A percentile compares a stretch with the other conserved stretches of the same genome.
Conservation (phyloP, 179 eudicot species). For the Patellifolia procumbens region DNA sequence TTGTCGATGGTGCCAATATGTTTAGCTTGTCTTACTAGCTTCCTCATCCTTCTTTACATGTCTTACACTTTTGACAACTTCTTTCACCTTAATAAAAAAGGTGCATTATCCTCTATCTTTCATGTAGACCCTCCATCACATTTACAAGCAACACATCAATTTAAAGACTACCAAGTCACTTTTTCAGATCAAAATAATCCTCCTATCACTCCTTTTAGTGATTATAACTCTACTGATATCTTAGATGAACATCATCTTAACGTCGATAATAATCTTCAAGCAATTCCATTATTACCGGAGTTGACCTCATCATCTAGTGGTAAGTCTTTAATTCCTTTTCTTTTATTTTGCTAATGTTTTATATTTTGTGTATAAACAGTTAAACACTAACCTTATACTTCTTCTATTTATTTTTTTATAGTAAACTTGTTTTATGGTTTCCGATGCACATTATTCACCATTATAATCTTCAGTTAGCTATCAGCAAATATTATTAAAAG, state of each 20-base stretch:
- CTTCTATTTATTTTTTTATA: no score
- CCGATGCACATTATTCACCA: no score
- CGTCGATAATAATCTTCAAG: neutral
- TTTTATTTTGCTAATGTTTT: neutral
- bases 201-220: neutral
- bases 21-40: conserved; percentile 22
- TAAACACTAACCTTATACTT: no score
- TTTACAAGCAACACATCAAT: neutral
- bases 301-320: neutral
- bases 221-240: neutral
- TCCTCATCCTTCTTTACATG: conserved; percentile 23
- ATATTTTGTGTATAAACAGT: neutral
- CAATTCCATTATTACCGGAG: neutral
- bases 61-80: conserved; percentile 23
- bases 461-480: no score
- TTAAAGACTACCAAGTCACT: neutral
- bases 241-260: neutral
- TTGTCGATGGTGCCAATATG: conserved; percentile 22
- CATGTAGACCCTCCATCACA: neutral
- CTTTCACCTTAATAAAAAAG: neutral
- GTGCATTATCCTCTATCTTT: neutral
- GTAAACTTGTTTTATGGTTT: no score
- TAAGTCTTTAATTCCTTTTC: neutral
- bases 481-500: no score
- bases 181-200: conserved; percentile 1